Evolutionary conservation across 2,329 filamentous ascomycete species (phyloP).

Genomic region (Aspergillus candidus): DNA sequence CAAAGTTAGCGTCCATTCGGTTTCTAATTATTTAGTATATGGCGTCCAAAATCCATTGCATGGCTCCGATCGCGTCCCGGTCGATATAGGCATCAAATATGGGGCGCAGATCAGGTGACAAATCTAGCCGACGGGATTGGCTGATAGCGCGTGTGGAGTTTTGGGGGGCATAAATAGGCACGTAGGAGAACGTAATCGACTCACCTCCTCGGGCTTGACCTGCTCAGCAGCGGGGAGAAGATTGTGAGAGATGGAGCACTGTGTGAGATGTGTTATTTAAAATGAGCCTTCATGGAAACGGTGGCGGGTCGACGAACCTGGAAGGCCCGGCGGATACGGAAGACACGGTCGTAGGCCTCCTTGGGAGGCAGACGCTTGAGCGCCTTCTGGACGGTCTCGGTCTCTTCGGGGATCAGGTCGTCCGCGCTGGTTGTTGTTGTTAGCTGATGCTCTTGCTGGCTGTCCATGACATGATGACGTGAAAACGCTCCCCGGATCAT

Average conservation of each 20-base stretch:
- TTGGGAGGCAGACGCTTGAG: slow-evolving; percentile 85
- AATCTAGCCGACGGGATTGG: slow-evolving; percentile 35
- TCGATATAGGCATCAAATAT: slow-evolving; percentile 1
- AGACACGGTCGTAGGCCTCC: slow-evolving; percentile 93
- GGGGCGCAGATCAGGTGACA: slow-evolving; percentile 20
- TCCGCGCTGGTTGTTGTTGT: slow-evolving; percentile 61
- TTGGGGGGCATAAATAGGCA: slow-evolving; percentile 8
- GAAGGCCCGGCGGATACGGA: slow-evolving; percentile 90
- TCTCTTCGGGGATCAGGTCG: slow-evolving; percentile 91
- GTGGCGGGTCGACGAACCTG: slow-evolving; percentile 53
- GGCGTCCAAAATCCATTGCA: neutral
- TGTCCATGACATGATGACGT: slow-evolving; percentile 3
- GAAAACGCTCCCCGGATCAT: slow-evolving; percentile 6
- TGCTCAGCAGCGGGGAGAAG: slow-evolving; percentile 60
- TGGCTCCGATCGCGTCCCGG: neutral
- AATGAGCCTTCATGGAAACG: slow-evolving; percentile 6
- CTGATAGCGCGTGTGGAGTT: slow-evolving; percentile 24
- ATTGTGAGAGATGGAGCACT: slow-evolving; percentile 62
- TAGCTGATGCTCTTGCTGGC: slow-evolving; percentile 3
- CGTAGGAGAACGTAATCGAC: slow-evolving; percentile 15
- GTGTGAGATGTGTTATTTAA: slow-evolving; percentile 20
- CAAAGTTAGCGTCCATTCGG: slow-evolving; percentile 1
- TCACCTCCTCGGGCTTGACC: slow-evolving; percentile 62
- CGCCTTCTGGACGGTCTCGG: slow-evolving; percentile 75
- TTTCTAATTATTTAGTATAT: neutral